Conservation (phyloP, 805 yeast genomes). For the Pichia exigua region DNA sequence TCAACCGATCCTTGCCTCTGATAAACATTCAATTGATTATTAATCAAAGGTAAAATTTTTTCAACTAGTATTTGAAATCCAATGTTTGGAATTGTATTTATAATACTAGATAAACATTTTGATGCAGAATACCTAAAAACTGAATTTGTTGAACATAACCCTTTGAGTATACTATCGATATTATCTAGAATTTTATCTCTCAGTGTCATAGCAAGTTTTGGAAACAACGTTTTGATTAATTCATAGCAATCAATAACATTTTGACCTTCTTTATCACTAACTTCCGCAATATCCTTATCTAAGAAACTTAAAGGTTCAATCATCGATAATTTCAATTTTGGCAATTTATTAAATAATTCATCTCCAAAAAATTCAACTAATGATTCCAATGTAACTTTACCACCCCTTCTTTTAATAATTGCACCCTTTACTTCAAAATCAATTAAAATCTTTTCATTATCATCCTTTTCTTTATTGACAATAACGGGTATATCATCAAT, state of each 20-base stretch:
- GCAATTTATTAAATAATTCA: slow-evolving; percentile 49
- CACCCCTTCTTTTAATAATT: slow-evolving; percentile 77
- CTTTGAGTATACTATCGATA: slow-evolving; percentile 43
- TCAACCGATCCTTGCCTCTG: slow-evolving; percentile 94
- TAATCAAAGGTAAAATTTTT: slow-evolving; percentile 68
- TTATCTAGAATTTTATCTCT: slow-evolving; percentile 43
- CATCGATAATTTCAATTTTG: slow-evolving; percentile 58
- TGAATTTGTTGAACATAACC: slow-evolving; percentile 61
- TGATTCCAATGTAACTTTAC: slow-evolving; percentile 57
- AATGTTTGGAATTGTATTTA: slow-evolving; percentile 56
- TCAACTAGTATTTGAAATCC: slow-evolving; percentile 79
- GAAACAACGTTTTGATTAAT: slow-evolving; percentile 64
- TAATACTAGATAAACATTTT: slow-evolving; percentile 75
- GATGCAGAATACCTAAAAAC: slow-evolving; percentile 89
- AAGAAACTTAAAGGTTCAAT: slow-evolving; percentile 50
- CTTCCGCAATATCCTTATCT: slow-evolving; percentile 20
- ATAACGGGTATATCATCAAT: slow-evolving; percentile 1
- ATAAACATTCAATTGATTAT: slow-evolving; percentile 59
- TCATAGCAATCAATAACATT: slow-evolving; percentile 81
- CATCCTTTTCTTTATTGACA: not conserved
- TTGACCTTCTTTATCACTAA: slow-evolving; percentile 56
- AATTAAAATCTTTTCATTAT: not conserved
- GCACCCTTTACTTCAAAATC: slow-evolving; percentile 67
- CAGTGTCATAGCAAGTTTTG: slow-evolving; percentile 45
- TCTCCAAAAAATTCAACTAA: slow-evolving; percentile 47